Conservation (phyloP, 2,329 filamentous ascomycete species). For the Rugonectria rugulosa region DNA sequence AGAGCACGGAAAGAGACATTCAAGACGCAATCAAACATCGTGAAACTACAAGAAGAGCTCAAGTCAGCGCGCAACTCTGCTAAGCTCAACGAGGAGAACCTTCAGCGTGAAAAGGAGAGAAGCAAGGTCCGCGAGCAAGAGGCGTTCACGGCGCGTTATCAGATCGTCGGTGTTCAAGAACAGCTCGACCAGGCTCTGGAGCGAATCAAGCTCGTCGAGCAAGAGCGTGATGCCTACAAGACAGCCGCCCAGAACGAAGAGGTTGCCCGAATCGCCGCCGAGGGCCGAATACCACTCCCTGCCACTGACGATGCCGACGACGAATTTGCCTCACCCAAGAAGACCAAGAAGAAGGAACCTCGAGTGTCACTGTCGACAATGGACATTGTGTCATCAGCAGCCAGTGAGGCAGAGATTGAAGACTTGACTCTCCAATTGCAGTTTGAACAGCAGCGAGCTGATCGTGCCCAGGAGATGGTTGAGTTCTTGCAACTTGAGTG, state of each 20-base stretch:
- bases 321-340: constrained; percentile 69
- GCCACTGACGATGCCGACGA: constrained; percentile 60
- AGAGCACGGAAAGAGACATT: constrained; percentile 75
- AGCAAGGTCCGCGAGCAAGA: constrained; percentile 71
- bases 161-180: constrained; percentile 70
- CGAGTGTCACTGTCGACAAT: constrained; percentile 56
- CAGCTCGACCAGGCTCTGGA: constrained; percentile 71
- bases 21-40: constrained; percentile 73
- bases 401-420: constrained; percentile 66
- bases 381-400: constrained; percentile 62
- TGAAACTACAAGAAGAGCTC: constrained; percentile 78
- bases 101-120: constrained; percentile 70
- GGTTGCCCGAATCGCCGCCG: constrained; percentile 74
- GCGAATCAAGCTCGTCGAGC: constrained; percentile 70
- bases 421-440: constrained; percentile 60
- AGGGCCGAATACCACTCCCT: constrained; percentile 74
- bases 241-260: constrained; percentile 77
- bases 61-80: constrained; percentile 65
- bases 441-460: constrained; percentile 69
- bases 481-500: constrained; percentile 82
- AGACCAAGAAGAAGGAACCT: constrained; percentile 48
- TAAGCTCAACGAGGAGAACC: constrained; percentile 63
- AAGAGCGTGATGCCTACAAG: constrained; percentile 78
- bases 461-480: constrained; percentile 74
- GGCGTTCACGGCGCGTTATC: constrained; percentile 71